Evolutionary conservation across 768 basidiomycete genomes (phyloP).

Genomic region (Leccinum rimulosum): DNA sequence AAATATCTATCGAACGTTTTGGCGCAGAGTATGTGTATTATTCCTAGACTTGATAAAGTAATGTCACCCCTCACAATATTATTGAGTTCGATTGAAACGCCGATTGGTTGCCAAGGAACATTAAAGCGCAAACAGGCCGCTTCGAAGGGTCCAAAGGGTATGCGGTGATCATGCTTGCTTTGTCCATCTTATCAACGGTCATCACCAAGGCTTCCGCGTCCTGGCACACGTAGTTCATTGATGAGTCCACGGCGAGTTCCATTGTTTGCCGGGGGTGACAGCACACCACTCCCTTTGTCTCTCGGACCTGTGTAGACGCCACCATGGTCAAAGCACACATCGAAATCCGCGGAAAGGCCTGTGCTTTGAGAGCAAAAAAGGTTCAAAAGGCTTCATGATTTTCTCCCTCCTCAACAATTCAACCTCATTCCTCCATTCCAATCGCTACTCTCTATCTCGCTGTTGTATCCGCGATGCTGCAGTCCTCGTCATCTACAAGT

Average conservation of each 20-base stretch:
- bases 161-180: constrained; percentile 14
- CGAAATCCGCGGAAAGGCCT: constrained; percentile 1
- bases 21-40: constrained; percentile 19
- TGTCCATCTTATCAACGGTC: constrained; percentile 20
- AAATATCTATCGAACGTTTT: constrained; percentile 25
- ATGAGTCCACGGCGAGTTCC: constrained; percentile 6
- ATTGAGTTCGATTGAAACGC: constrained; percentile 12
- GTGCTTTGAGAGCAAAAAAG: constrained; percentile 4
- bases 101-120: constrained; percentile 10
- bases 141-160: neutral
- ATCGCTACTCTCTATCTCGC: neutral
- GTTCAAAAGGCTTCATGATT: constrained; percentile 19
- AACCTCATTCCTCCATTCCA: neutral
- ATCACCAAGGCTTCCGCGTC: constrained; percentile 2
- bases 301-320: constrained; percentile 6
- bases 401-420: neutral
- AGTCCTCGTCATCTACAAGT: neutral
- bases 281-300: constrained; percentile 22
- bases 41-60: constrained; percentile 25
- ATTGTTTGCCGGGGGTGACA: constrained; percentile 18
- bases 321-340: constrained; percentile 19
- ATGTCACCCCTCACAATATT: constrained; percentile 16
- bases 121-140: constrained; percentile 7
- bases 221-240: neutral
- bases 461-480: constrained; percentile 9